Base-by-base conservation (phyloP, 805 yeast species). In the Sugiyamaella valdiviana region DNA sequence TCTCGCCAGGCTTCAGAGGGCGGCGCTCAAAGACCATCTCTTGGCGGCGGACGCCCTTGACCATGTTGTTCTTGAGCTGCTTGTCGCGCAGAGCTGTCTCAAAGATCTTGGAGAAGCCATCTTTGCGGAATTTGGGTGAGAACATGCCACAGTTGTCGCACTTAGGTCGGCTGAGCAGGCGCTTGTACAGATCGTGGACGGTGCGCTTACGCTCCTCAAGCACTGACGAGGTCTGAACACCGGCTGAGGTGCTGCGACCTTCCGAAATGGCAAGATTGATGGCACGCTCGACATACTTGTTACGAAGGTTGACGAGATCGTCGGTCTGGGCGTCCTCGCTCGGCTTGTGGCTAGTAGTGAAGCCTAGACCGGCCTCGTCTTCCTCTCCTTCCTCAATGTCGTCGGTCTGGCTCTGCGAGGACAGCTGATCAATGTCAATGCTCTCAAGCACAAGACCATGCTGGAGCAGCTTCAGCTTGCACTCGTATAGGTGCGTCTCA, bases 61-160 rank as follows among this genome's bases (percentile, higher is more conserved):
- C 80, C 65, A 91, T 74, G 72, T 93, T 93, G 68, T 83, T 83
- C 44, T 59, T 47, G 46, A 77, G 62, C 65, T 91, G 96, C 64
- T 87, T 87, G 44, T 87, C 96, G 44, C 76, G 76, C 57, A 95
- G 75, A 5, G 95, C 80, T 56, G 81, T 82, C 70, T 93, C 98
- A 62, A 93, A 93, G 54, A 93, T 80, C 72, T 95, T 93, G 53
- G 90, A 78, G 63, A 80, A 83, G 0, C 99, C 99, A 64, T 93
- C 99, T 61, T 90, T 91, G 70, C 99, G 81, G 73, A 83, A 91
- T 32, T 83, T 74, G 48, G 99, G 98, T 40, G 96, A 88, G 66
- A 74, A 86, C 95, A 90, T 86, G 39, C 89, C 87, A 77, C 99
- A 93, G 68, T 90, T 89, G 61, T 87, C 95, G 77, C 99, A 93